phyloP scores from a whole-genome alignment of 2,329 filamentous ascomycete species.

The Phyllosticta paracitricarpa region DNA sequence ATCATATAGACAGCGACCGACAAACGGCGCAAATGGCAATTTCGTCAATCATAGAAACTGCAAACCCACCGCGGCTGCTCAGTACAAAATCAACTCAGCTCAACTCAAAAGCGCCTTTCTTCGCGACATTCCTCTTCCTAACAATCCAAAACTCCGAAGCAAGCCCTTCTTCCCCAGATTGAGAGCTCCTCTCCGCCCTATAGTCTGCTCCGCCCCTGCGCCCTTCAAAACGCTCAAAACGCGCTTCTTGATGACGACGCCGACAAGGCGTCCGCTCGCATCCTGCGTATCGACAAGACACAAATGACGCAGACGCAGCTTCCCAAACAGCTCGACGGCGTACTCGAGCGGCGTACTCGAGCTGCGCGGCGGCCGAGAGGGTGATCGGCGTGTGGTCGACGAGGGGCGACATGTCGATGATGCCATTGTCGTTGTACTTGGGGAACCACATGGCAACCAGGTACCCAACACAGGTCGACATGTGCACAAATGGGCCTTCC shows the following conservation, averaged over 20 bases:
- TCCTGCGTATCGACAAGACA: slow-evolving; percentile 39
- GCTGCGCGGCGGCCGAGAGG: slow-evolving; percentile 41
- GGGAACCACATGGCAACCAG: slow-evolving; percentile 43
- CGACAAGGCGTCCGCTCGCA: slow-evolving; percentile 40
- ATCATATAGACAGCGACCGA: no score
- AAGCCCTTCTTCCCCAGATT: background rate
- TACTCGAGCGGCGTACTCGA: slow-evolving; percentile 52
- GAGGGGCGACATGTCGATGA: slow-evolving; percentile 41
- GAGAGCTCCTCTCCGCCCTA: background rate
- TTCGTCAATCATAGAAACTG: no score
- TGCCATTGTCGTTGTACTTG: slow-evolving; percentile 49
- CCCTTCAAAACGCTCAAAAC: slow-evolving; percentile 43
- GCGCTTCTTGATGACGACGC: slow-evolving; percentile 50
- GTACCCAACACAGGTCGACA: slow-evolving; percentile 48
- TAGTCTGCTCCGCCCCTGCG: no score
- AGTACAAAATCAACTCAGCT: no score
- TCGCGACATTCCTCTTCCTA: no score
- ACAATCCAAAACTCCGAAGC: no score
- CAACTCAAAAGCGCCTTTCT: no score
- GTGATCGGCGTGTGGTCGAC: slow-evolving; percentile 46
- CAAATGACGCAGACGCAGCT: slow-evolving; percentile 45
- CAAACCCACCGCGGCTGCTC: no score
- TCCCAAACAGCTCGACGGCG: slow-evolving; percentile 50
- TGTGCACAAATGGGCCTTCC: slow-evolving; percentile 54
- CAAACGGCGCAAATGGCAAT: no score